Conservation (phyloP, 176 grass and related monocot species). For the Alopecurus myosuroides region DNA sequence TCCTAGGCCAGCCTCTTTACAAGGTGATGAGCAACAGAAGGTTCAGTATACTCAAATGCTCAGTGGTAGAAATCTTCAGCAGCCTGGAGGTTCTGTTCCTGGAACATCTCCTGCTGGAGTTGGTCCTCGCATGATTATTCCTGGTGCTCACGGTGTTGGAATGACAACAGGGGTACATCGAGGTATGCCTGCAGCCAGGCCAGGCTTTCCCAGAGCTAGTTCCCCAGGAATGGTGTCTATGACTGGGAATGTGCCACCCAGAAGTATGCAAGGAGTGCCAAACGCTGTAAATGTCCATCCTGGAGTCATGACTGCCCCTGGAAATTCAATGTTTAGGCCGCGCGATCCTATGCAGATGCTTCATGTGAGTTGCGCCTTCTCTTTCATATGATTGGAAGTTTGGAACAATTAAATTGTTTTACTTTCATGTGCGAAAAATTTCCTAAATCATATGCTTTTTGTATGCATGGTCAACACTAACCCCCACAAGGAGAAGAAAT, state of each 20-base stretch:
- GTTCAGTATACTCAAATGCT: conserved; percentile 77
- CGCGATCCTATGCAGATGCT: conserved; percentile 62
- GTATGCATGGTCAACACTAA: background rate
- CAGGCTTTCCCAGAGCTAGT: conserved; percentile 60
- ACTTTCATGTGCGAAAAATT: background rate
- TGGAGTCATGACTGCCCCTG: conserved; percentile 39
- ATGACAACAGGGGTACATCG: conserved; percentile 53
- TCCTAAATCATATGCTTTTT: background rate
- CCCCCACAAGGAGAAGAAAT: background rate
- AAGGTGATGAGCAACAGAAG: conserved; percentile 65
- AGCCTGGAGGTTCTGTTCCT: conserved; percentile 50
- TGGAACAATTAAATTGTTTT: conserved; percentile 7
- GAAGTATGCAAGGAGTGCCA: conserved; percentile 47
- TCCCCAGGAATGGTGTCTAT: conserved; percentile 58
- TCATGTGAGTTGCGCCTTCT: conserved; percentile 50
- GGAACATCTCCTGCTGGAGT: conserved; percentile 48
- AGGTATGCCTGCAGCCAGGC: conserved; percentile 42
- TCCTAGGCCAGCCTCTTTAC: conserved; percentile 49
- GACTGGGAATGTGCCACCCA: conserved; percentile 46
- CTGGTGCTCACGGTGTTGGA: conserved; percentile 51
- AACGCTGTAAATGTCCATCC: conserved; percentile 45
- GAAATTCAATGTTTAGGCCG: conserved; percentile 53
- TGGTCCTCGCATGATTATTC: conserved; percentile 48
- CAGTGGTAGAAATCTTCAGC: conserved; percentile 64
- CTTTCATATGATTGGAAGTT: background rate